phyloP scores from a whole-genome alignment of 805 yeast genomes.

The Monosporozyma siamensis region DNA sequence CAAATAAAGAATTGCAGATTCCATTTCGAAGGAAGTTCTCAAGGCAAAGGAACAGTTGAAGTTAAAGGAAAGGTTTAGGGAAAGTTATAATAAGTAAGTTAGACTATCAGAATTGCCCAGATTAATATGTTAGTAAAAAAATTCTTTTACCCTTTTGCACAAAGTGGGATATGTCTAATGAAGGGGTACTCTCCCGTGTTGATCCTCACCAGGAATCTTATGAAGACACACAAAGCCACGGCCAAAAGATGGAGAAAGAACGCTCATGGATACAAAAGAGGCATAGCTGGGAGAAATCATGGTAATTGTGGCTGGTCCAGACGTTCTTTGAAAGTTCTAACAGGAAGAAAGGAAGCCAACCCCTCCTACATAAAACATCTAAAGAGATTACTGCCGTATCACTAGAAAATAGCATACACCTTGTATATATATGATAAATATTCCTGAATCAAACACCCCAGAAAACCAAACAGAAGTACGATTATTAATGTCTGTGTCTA shows the following conservation, averaged over 20 bases:
- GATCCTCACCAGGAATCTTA: conserved; percentile 29
- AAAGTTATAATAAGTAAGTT: too few species aligned
- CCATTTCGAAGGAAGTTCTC: too few species aligned
- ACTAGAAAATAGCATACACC: conserved; percentile 7
- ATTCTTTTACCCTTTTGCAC: conserved; percentile 2
- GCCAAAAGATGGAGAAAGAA: conserved; percentile 80
- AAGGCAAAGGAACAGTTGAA: too few species aligned
- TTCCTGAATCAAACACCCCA: too few species aligned
- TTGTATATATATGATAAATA: background rate
- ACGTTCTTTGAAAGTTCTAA: conserved; percentile 47
- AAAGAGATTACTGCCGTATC: conserved; percentile 44
- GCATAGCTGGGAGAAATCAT: conserved; percentile 79
- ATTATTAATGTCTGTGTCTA: background rate
- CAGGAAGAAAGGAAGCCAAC: conserved; percentile 49
- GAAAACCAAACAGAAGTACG: too few species aligned
- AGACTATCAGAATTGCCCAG: too few species aligned
- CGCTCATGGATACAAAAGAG: conserved; percentile 58
- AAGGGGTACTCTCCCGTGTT: conserved; percentile 9
- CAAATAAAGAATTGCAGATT: background rate
- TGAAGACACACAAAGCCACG: conserved; percentile 80
- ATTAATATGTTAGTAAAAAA: conserved; percentile 2
- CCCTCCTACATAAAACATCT: conserved; percentile 50
- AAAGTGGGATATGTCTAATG: conserved; percentile 2
- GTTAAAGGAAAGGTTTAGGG: background rate
- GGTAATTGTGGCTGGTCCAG: conserved; percentile 86